Evolutionary conservation across 2,329 filamentous ascomycete species (phyloP).

Genomic region (Xylaria sp.): DNA sequence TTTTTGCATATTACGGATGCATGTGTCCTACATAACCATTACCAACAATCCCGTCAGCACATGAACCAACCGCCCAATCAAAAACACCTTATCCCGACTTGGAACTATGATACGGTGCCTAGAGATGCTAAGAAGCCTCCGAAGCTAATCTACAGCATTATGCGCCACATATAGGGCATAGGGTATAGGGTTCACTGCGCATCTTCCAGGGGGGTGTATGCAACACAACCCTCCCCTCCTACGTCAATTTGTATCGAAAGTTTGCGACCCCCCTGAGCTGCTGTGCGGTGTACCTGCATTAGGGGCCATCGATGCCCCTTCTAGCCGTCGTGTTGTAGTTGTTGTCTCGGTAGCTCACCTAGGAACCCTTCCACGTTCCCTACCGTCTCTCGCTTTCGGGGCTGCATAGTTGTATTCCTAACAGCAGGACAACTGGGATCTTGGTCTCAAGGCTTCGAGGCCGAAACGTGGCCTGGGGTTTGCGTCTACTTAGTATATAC

Average conservation of each 20-base stretch:
- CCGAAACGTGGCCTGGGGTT: constrained; percentile 23
- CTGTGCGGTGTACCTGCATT: constrained; percentile 43
- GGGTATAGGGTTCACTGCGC: constrained; percentile 11
- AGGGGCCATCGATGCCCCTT: constrained; percentile 34
- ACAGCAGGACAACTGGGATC: constrained; percentile 4
- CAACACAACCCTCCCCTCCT: constrained; percentile 26
- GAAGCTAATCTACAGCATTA: constrained; percentile 30
- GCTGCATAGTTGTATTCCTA: not conserved
- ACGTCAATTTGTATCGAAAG: constrained; percentile 15
- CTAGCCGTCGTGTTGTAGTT: constrained; percentile 10
- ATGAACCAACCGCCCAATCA: constrained; percentile 26
- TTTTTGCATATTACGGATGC: constrained; percentile 31
- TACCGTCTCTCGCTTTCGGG: constrained; percentile 5
- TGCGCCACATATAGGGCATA: constrained; percentile 22
- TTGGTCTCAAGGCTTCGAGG: constrained; percentile 13
- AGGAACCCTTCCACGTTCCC: constrained; percentile 12
- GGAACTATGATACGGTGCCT: constrained; percentile 7
- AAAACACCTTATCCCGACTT: not conserved
- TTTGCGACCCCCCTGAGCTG: constrained; percentile 43
- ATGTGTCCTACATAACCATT: constrained; percentile 29
- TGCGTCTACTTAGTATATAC: constrained; percentile 44
- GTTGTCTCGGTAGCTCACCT: constrained; percentile 23
- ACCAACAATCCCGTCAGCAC: constrained; percentile 16
- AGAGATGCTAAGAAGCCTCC: constrained; percentile 9
- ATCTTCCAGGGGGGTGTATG: constrained; percentile 25